Conservation (phyloP, 176 grass and related monocot species). For the Pontederia crassipes region DNA sequence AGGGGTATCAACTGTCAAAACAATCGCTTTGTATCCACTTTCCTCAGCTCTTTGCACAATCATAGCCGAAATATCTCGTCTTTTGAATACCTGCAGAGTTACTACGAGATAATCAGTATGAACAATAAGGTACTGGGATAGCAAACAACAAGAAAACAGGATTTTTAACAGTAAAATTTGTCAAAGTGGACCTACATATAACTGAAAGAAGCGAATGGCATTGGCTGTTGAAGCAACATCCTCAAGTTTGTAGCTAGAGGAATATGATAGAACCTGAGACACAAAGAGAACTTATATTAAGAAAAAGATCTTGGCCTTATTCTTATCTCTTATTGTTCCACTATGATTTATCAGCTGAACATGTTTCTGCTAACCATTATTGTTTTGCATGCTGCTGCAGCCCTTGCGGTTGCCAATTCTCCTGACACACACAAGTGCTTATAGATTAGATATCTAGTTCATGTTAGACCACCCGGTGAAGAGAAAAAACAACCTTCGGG, state of each 20-base stretch:
- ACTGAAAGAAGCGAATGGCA: constrained; percentile 77
- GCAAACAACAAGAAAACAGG: not conserved
- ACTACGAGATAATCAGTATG: not conserved
- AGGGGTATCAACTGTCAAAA: constrained; percentile 85
- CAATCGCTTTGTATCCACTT: constrained; percentile 69
- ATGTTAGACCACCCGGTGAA: not conserved
- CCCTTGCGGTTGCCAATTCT: constrained; percentile 76
- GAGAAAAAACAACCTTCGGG: constrained; percentile 41
- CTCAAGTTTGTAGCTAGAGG: constrained; percentile 59
- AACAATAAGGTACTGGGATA: not conserved
- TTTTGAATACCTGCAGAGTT: constrained; percentile 56
- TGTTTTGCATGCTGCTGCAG: constrained; percentile 68
- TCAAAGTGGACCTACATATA: constrained; percentile 38
- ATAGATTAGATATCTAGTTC: constrained; percentile 6
- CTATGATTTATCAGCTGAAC: not conserved
- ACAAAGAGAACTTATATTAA: not conserved
- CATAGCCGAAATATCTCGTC: constrained; percentile 48
- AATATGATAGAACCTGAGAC: constrained; percentile 59
- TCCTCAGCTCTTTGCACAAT: constrained; percentile 57
- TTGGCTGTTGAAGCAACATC: constrained; percentile 67
- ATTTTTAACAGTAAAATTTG: not conserved
- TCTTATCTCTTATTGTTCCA: too few species aligned
- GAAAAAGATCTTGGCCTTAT: too few species aligned
- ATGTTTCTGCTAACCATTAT: constrained; percentile 35
- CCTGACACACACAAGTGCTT: constrained; percentile 34